A percentile compares a stretch with the other conserved stretches of the same genome.
phyloP scores from a whole-genome alignment of 768 basidiomycete genomes.

The Podaxis sp. region DNA sequence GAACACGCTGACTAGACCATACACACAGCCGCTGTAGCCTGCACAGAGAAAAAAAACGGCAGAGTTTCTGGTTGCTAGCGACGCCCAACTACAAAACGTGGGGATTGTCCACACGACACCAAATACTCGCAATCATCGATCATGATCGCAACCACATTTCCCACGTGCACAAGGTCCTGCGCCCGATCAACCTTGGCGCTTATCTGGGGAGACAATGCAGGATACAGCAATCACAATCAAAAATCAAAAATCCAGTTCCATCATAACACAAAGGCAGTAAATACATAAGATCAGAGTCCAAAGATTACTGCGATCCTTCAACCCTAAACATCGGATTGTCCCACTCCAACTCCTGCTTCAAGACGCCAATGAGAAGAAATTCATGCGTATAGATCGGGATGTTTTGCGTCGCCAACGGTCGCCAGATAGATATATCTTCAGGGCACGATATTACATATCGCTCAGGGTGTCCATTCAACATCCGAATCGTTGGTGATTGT shows the following conservation, averaged over 20 bases:
- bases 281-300: neutral
- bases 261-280: neutral
- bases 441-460: conserved; percentile 64
- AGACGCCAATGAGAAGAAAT: conserved; percentile 55
- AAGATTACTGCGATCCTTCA: neutral
- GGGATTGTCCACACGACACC: neutral
- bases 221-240: neutral
- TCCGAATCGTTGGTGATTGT: conserved; percentile 49
- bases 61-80: neutral
- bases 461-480: conserved; percentile 43
- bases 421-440: conserved; percentile 65
- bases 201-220: too few species aligned
- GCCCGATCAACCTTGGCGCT: too few species aligned
- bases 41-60: neutral
- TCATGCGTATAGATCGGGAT: conserved; percentile 66
- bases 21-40: neutral
- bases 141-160: neutral
- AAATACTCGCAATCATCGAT: neutral
- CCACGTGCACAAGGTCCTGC: too few species aligned
- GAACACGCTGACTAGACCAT: neutral
- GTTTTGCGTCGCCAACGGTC: conserved; percentile 44
- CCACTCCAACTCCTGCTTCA: conserved; percentile 68
- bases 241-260: neutral
- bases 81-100: neutral
- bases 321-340: conserved; percentile 38